These are phyloP conservation scores for Gossypium turneri DNA, from an alignment of 345 rosid genomes.

Conservation along the genomic window DNA sequence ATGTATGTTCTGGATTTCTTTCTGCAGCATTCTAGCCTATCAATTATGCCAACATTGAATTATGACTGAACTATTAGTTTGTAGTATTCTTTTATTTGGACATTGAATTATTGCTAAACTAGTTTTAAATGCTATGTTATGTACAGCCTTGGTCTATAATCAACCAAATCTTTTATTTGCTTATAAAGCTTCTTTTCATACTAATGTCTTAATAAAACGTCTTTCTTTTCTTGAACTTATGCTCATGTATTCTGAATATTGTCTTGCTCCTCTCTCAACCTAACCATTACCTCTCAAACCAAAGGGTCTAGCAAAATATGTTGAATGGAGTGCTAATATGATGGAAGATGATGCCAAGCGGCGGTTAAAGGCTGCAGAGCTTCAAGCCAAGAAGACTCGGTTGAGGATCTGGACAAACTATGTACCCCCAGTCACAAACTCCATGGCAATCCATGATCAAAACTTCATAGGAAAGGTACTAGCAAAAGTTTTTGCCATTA, in stretches of 20 bases:
- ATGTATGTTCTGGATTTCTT: constrained; percentile 43
- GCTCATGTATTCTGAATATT: constrained; percentile 10
- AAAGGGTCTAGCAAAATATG: constrained; percentile 92
- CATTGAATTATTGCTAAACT: not conserved
- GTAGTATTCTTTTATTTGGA: not conserved
- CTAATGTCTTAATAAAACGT: not conserved
- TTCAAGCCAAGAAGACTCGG: constrained; percentile 78
- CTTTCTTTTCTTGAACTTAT: not conserved
- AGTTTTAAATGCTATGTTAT: not conserved
- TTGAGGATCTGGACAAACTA: constrained; percentile 84
- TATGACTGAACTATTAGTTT: not conserved
- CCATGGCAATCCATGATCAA: constrained; percentile 22
- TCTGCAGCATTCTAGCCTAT: not conserved
- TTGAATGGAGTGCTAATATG: constrained; percentile 98
- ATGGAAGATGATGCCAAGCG: constrained; percentile 93
- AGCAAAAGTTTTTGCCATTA: not conserved
- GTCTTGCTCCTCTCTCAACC: not conserved
- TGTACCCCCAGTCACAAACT: constrained; percentile 76
- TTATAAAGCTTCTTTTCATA: not conserved
- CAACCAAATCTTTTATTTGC: not conserved
- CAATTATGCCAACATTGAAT: not conserved
- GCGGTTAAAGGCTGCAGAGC: constrained; percentile 74
- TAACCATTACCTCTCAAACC: constrained; percentile 6
- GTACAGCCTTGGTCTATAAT: not conserved
- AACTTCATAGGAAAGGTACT: constrained; percentile 12